Base-by-base conservation (phyloP, 2,329 filamentous ascomycete species). In the Fusarium fujikuroi region DNA sequence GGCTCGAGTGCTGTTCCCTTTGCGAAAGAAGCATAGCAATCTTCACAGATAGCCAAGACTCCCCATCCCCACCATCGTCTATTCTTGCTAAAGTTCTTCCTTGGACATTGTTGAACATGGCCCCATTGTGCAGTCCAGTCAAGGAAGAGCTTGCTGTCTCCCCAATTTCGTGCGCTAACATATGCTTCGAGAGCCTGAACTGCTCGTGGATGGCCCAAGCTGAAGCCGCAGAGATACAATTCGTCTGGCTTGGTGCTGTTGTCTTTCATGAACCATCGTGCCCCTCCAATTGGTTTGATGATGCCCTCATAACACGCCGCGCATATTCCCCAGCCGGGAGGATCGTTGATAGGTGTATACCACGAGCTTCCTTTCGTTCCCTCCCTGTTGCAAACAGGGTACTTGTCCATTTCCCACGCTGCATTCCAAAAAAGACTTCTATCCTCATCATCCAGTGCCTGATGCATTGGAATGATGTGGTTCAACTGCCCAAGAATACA, bases 21-120 rank as follows among this genome's bases (percentile, higher is more conserved):
- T 4, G 79, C 79, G 40, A 83, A 82, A 16, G 79, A 77, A 36
- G 74, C 63, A 54, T 82, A 81, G 58, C 83, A 84, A 21, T 82
- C 79, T 12, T 81, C 79, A 40, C 83, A 84, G 40, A 84, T 80
- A 60, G 77, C 72, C 73, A 80, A 42, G 3, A 79, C 76, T 8
- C 63, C 70, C 83, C 83, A 84, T 28, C 83, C 83, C 74, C 82
- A 83, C 72, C 69, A 46, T 67, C 68, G n/a, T 56, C 50, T 47
- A 63, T 70, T 57, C 12, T 58, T 73, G 23, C 60, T 42, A 8
- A 63, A 32, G 21, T 71, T 71, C 19, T 50, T 57, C 14, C 75
- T 12, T 5, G 73, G 75, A 9, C 77, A 84, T 2, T 58, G 63
- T 7, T 78, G 76, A 9, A 83, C 77, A 39, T 68, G 66, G 12